A percentile compares a stretch with the other conserved stretches of the same genome.
Conservation (phyloP, 1,284 basidiomycete species). For the Ganoderma boninense region DNA sequence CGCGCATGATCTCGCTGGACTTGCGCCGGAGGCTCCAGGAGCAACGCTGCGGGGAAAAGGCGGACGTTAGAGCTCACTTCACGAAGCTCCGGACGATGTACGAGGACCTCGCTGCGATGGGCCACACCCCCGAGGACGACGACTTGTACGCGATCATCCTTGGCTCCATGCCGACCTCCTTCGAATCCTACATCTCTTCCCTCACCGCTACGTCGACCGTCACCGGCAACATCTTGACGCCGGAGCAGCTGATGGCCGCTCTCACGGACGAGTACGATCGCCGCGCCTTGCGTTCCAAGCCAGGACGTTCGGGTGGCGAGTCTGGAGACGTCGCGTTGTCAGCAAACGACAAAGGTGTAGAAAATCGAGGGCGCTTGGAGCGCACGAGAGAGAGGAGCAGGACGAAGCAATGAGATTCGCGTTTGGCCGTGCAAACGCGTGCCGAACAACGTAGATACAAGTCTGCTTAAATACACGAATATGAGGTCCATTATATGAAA, state of each 20-base stretch:
- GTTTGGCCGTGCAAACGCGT: no score
- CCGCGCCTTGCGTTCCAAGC: constrained; percentile 12
- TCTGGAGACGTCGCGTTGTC: constrained; percentile 18
- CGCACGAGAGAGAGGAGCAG: no score
- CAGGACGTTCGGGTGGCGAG: background rate
- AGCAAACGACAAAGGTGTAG: constrained; percentile 14
- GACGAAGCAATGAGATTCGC: no score
- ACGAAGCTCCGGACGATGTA: constrained; percentile 26
- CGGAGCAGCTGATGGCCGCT: constrained; percentile 26
- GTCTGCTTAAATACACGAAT: no score
- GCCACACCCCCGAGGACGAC: constrained; percentile 11
- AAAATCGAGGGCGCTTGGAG: no score
- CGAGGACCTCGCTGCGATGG: constrained; percentile 35
- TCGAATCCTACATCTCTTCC: constrained; percentile 15
- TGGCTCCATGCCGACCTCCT: constrained; percentile 31
- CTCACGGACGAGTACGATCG: constrained; percentile 30
- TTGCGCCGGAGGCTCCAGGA: constrained; percentile 33
- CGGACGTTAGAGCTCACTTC: constrained; percentile 33
- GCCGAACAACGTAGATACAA: no score
- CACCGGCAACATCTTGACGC: constrained; percentile 16
- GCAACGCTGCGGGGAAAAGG: constrained; percentile 25
- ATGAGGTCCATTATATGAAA: no score
- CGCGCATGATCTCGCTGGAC: constrained; percentile 32
- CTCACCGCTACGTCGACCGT: constrained; percentile 18
- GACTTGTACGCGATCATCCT: background rate